Evolutionary conservation across 306 rosid species (phyloP).

Genomic region (Inga laurina): DNA sequence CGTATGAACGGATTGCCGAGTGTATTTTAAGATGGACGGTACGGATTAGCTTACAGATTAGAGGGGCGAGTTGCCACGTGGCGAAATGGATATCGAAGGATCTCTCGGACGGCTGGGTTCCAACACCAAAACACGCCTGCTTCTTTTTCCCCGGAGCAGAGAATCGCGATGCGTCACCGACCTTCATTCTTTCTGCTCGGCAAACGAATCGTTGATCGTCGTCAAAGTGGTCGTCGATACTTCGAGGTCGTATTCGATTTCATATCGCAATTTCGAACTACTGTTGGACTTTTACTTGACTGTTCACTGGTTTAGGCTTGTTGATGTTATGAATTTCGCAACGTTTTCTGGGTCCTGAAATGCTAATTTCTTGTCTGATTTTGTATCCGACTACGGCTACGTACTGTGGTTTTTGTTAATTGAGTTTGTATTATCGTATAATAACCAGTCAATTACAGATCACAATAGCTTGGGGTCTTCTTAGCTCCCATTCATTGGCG

Average conservation of each 20-base stretch:
- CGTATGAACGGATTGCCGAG: too few species aligned
- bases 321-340: constrained; percentile 3
- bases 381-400: constrained; percentile 15
- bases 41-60: too few species aligned
- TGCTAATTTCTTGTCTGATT: neutral
- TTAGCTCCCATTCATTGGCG: neutral
- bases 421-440: constrained; percentile 15
- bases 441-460: constrained; percentile 17
- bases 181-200: constrained; percentile 11
- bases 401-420: constrained; percentile 19
- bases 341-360: neutral
- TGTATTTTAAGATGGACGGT: too few species aligned
- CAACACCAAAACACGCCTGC: neutral
- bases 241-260: neutral
- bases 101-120: neutral
- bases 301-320: constrained; percentile 1
- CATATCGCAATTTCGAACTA: neutral
- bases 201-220: constrained; percentile 22
- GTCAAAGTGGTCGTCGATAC: neutral
- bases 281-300: neutral
- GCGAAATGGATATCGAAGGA: neutral
- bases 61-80: neutral
- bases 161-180: constrained; percentile 21
- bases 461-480: constrained; percentile 3
- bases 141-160: neutral